phyloP scores from a whole-genome alignment of 1,284 basidiomycete genomes.

The Mycocalia duriaeana region DNA sequence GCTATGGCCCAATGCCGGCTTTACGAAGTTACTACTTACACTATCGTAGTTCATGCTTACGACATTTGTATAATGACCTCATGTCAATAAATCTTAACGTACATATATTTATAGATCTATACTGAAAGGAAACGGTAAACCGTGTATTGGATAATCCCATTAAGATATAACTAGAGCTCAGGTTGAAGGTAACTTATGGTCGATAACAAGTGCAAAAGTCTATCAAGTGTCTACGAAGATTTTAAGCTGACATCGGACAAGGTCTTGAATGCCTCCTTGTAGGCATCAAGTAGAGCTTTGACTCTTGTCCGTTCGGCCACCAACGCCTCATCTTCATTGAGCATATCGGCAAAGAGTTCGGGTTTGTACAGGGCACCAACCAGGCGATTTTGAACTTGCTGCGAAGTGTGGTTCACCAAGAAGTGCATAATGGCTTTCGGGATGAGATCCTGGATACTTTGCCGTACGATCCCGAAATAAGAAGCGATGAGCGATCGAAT shows the following conservation, averaged over 20 bases:
- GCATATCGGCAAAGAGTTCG: slow-evolving; percentile 83
- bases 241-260: slow-evolving; percentile 76
- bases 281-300: slow-evolving; percentile 92
- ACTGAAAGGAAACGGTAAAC: too few relatives aligned
- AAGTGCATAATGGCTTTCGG: slow-evolving; percentile 97
- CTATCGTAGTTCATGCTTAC: too few relatives aligned
- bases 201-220: slow-evolving; percentile 1
- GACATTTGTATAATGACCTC: too few relatives aligned
- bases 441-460: slow-evolving; percentile 94
- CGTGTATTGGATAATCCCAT: too few relatives aligned
- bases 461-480: slow-evolving; percentile 95
- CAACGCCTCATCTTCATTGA: slow-evolving; percentile 94
- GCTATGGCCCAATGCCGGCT: too few relatives aligned
- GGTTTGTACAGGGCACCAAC: slow-evolving; percentile 93
- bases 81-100: too few relatives aligned
- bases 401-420: slow-evolving; percentile 93
- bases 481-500: slow-evolving; percentile 93
- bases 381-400: slow-evolving; percentile 93
- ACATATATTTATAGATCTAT: too few relatives aligned
- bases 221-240: slow-evolving; percentile 37
- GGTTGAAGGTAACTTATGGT: slow-evolving; percentile 2
- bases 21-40: too few relatives aligned
- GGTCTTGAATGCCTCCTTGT: slow-evolving; percentile 93
- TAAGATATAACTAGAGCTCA: background rate
- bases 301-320: slow-evolving; percentile 91